Conservation (phyloP, 192 early-diverging fungal genomes). For the Entomortierella beljakovae region DNA sequence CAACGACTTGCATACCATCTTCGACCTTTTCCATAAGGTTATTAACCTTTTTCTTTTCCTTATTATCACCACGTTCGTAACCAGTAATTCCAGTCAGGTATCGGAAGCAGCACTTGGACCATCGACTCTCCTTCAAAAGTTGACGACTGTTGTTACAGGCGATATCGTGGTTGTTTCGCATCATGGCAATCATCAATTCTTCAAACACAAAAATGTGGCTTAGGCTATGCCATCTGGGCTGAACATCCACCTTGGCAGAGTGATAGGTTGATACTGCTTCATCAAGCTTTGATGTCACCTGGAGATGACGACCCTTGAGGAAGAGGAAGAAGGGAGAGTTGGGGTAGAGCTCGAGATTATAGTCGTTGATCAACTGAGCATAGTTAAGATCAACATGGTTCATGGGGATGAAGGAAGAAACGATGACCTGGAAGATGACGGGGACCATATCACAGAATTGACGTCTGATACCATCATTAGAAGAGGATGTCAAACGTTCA, state of each 20-base stretch:
- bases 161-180: conserved; percentile 68
- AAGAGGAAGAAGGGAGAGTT: conserved; percentile 79
- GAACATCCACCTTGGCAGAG: conserved; percentile 59
- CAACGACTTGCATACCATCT: conserved; percentile 77
- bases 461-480: conserved; percentile 75
- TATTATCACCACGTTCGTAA: conserved; percentile 53
- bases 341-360: conserved; percentile 69
- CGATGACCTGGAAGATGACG: conserved; percentile 79
- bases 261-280: conserved; percentile 72
- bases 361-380: conserved; percentile 67
- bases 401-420: conserved; percentile 76
- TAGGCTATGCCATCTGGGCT: conserved; percentile 79
- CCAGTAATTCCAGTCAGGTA: conserved; percentile 77
- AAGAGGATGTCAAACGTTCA: conserved; percentile 44
- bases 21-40: conserved; percentile 77
- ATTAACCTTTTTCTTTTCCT: conserved; percentile 59
- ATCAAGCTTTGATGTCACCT: conserved; percentile 66
- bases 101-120: conserved; percentile 86
- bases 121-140: conserved; percentile 82
- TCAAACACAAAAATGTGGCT: conserved; percentile 89
- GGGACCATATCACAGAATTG: conserved; percentile 83
- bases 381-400: conserved; percentile 75
- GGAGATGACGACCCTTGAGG: conserved; percentile 73
- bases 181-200: conserved; percentile 72
- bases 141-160: conserved; percentile 71